Conservation (phyloP, 2,329 filamentous ascomycete species). For the Fusarium ambrosium region DNA sequence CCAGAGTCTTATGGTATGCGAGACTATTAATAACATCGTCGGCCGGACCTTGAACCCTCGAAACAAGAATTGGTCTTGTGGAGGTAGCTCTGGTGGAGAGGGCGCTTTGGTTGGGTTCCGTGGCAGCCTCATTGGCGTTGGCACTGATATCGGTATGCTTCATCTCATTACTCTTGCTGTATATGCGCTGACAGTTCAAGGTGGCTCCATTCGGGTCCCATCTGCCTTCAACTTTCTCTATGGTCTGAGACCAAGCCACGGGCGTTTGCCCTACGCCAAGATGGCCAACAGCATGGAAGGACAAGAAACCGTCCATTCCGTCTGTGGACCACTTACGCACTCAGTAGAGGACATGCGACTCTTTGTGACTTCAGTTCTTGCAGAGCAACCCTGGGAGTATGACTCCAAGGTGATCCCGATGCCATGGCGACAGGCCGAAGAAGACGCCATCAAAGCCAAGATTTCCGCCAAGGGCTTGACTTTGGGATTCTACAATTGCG, state of each 20-base stretch:
- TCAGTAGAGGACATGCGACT: slow-evolving; percentile 39
- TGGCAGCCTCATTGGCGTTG: slow-evolving; percentile 52
- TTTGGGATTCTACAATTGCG: slow-evolving; percentile 52
- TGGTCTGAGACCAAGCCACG: slow-evolving; percentile 44
- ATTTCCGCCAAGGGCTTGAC: slow-evolving; percentile 40
- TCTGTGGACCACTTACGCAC: slow-evolving; percentile 51
- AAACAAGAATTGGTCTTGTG: slow-evolving; percentile 50
- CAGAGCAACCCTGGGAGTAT: slow-evolving; percentile 52
- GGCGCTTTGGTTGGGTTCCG: slow-evolving; percentile 52
- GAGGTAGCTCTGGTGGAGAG: slow-evolving; percentile 56
- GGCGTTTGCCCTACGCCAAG: slow-evolving; percentile 48
- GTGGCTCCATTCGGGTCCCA: slow-evolving; percentile 50
- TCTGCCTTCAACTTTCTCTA: slow-evolving; percentile 51
- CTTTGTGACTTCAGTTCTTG: slow-evolving; percentile 49
- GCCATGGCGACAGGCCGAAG: slow-evolving; percentile 52
- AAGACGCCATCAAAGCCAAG: slow-evolving; percentile 43
- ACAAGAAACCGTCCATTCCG: slow-evolving; percentile 50
- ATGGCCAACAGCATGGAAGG: slow-evolving; percentile 54
- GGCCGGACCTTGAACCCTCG: slow-evolving; percentile 53
- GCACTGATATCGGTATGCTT: slow-evolving; percentile 52
- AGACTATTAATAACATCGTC: slow-evolving; percentile 50
- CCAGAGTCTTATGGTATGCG: slow-evolving; percentile 39
- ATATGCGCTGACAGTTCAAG: slow-evolving; percentile 49
- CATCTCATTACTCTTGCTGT: neutral
- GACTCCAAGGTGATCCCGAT: slow-evolving; percentile 54